Base-by-base conservation (phyloP, 2,329 filamentous ascomycete species). In the Curvularia eragrostidis region DNA sequence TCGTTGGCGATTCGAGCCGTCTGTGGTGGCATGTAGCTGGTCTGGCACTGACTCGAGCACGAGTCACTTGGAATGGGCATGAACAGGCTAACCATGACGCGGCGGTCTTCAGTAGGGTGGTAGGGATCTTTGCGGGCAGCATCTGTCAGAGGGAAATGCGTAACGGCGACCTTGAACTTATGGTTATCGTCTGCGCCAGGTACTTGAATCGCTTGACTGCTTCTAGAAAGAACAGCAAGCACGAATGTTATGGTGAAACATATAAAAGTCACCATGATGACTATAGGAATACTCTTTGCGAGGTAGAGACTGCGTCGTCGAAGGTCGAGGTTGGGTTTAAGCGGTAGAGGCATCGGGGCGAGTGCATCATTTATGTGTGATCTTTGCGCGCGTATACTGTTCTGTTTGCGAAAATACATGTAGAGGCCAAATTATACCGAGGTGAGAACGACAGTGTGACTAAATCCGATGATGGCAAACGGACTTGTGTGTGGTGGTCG, bases 1-100 rank as follows among this genome's bases (percentile, higher is more conserved):
- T 54, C 46, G 43, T 70, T 62, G 10, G 60, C 48, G 8, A 62
- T 54, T 28, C 52, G 52, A n/a, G 69, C 64, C 3, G 63, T 65
- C 13, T 52, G 43, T 2, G 48, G 7, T 3, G 61, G 61, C 67
- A 72, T 72, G 48, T 74, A 74, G 2, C 49, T 30, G 19, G 55
- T 56, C 21, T 60, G 46, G 28, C 63, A 59, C n/a, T 67, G 48
- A 0, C 26, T 52, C 5, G 44, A 49, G 39, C 68, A 72, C 1
- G 48, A 50, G 2, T 32, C 30, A 12, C 48, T 56, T 3, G 55
- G 34, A 3, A 72, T 38, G 28, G 68, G 70, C 52, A 71, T 50
- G 54, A 69, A 72, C 5, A 72, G 30, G 46, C 66, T 69, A 23
- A 64, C 59, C 55, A 59, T 64, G n/a, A 68, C 36, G n/a, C 52